Base-by-base conservation (phyloP, 106 monocot genomes). In the Dendrobium huoshanense region DNA sequence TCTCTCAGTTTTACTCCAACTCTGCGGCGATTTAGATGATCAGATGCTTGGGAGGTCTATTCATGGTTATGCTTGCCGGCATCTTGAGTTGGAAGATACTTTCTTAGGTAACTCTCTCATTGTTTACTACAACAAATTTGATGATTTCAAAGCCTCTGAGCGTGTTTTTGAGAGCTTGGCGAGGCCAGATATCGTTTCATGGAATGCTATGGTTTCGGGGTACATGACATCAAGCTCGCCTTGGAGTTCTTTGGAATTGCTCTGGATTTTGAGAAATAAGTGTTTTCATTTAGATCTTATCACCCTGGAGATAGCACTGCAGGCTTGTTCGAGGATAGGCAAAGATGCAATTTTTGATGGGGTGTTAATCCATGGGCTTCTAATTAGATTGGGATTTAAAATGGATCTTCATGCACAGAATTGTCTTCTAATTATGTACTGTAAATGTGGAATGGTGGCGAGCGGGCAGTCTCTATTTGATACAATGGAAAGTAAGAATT, bases 171-270 rank as follows among this genome's bases (percentile, higher is more conserved):
- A 81, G 59, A 80, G 79, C 27, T 83, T 91, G 73, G 2, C 0
- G 7, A 55, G 9, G 22, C 77, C 86, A 64, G 82, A 91, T 78
- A 67, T 80, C 4, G 87, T 88, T 4, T 73, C 85, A 41, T 90
- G 85, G 87, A 90, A 90, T 82, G 83, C 81, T 29, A 87, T 91
- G 90, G 86, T 91, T 4, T 49, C 86, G 0, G 87, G 87, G 8
- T 85, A 84, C 55, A 40, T 22, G 4, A 55, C 67, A 48, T 81
- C 45, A 78, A 81, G 81, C 7, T 8, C 43, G 41, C 72, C 77
- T 64, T 72, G 79, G 55, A 29, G 67, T 49, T 81, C 88, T 67
- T 80, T 91, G 1, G 68, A 79, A 43, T 10, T 22, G 24, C 55
- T 79, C 59, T 17, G 45, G 42, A 4, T 67, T 16, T 49, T 85